Base-by-base conservation (phyloP, 2,329 filamentous ascomycete genomes). In the Colletotrichum tropicicola region DNA sequence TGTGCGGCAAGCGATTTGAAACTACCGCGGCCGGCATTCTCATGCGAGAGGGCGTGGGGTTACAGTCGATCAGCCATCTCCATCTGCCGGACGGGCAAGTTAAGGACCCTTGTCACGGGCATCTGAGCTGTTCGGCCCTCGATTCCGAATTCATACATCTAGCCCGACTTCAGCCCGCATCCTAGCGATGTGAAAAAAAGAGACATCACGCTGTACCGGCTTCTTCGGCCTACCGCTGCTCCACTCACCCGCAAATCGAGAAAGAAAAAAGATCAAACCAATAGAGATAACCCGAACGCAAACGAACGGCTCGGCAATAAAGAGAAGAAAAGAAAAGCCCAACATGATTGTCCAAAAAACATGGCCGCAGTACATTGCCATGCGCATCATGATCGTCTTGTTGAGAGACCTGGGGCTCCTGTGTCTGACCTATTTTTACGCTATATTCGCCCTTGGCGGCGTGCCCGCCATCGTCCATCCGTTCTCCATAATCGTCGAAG, bases 401-500 rank as follows among this genome's bases (percentile, higher is more conserved):
- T 45, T 68, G 54, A 67, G 44, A 19, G 52, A 68, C 30, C 12
- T 68, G 10, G 66, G 66, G 2, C 35, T 67, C 1, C 12, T 65
- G 5, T 69, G 69, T 25, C 6, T 71, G 15, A 51, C 54, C 44
- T 71, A 71, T 56, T 70, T 73, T n/a, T 49, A 69, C 17, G 21
- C 43, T n/a, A 53, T 68, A 0, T 43, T 70, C 9, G 60, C 68
- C 17, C 35, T 71, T 3, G 68, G 63, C 21, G 71, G 72, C 25
- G 45, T 69, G 1, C 32, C 43, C 3, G 69, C 65, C 19, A 69
- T 72, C 15, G 23, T 60, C 1, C 63, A 70, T 48, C 72, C 72
- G 2, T 53, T 71, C n/a, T 73, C 70, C n/a, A 68, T 73, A 6
- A 30, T 68, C 3, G 53, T 73, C 35, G 70, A 70, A 25, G 59